phyloP scores from a whole-genome alignment of 2,329 filamentous ascomycete species.

The Trichophaea hybrida region DNA sequence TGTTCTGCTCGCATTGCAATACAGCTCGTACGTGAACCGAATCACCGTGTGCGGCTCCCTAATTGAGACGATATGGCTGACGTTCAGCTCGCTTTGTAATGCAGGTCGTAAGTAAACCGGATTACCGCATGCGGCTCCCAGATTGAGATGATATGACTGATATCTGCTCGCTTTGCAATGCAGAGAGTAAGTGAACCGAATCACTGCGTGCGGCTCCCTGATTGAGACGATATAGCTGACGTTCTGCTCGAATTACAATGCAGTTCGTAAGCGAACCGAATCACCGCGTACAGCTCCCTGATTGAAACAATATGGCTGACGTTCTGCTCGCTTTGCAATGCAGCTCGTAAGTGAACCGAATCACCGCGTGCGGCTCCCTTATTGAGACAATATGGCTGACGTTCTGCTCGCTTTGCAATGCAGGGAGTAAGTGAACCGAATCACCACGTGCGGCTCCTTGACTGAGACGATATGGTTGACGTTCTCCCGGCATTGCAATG shows the following conservation, averaged over 20 bases:
- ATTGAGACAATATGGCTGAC: too few relatives aligned
- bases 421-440: background rate
- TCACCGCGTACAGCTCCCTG: background rate
- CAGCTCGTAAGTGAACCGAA: background rate
- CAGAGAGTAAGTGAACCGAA: background rate
- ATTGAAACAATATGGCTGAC: background rate
- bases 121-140: background rate
- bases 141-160: too few relatives aligned
- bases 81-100: background rate
- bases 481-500: background rate
- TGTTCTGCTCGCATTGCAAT: too few relatives aligned
- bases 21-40: too few relatives aligned
- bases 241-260: background rate
- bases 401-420: background rate
- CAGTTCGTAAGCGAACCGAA: background rate
- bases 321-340: background rate
- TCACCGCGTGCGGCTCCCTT: too few relatives aligned
- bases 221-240: background rate
- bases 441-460: background rate
- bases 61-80: background rate
- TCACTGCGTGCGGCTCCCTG: background rate
- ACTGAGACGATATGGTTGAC: background rate
- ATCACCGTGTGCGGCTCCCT: too few relatives aligned
- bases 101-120: background rate
- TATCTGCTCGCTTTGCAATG: background rate